Base-by-base conservation (phyloP, 108 stramenopile species). In the Cyclotella cryptica region DNA sequence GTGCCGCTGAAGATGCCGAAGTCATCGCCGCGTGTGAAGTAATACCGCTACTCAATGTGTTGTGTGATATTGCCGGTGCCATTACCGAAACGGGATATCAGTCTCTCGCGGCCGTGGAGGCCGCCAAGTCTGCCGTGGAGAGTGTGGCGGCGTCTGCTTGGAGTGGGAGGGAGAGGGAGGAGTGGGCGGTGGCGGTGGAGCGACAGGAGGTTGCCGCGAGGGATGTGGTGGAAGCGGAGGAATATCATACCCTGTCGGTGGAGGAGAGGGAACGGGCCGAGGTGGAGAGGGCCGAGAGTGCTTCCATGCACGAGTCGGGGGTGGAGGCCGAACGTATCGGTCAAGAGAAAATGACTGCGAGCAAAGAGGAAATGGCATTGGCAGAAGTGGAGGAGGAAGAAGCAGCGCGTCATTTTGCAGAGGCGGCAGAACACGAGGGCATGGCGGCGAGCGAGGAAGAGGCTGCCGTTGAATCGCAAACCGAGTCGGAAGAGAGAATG, bases 11-110 rank as follows among this genome's bases (percentile, higher is more conserved):
- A 29, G 71, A 67, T n/a, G 78, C 65, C 14, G 78, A 72, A 57
- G 66, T 30, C 12, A 57, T 79, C 43, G 78, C 78, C 41, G 57
- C 71, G 1, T 79, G 78, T 46, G 65, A 71, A 52, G 60, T 65
- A 0, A 60, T 79, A 9, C 78, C 78, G 10, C 41, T 71, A 0
- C 27, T 79, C 15, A 72, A 79, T 57, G 10, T 79, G 0, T 0
- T 79, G 15, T 79, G 78, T 44, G 78, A 82, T 29, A 77, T 77
- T 26, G 19, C 72, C 22, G 77, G 74, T 15, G 71, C 65, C 54
- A 66, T 82, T 10, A 77, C 61, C 17, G 71, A 82, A 47, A 45
- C 62, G 1, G 77, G 72, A 14, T 68, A 54, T 22, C 77, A 73
- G 47, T 29, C 40, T 42, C 14, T 72, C 28, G 76, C 81, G 0